Conservation (phyloP, 345 rosid species). For the Citrus reticulata region DNA sequence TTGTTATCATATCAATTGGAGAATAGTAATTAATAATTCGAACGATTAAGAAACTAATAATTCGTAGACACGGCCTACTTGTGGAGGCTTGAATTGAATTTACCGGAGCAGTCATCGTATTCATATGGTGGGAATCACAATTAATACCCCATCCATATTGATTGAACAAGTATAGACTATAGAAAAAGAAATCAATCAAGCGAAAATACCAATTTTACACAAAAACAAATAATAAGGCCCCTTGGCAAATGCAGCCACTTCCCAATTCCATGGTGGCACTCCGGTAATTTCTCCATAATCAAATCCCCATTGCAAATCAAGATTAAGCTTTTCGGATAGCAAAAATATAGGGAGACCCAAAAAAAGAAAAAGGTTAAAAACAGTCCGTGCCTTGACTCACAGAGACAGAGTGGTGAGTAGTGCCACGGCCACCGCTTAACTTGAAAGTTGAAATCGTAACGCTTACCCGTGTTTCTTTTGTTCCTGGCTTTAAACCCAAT, state of each 20-base stretch:
- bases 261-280: neutral
- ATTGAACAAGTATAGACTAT: neutral
- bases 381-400: constrained; percentile 8
- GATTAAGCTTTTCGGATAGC: too few species aligned
- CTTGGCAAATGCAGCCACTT: too few species aligned
- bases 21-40: too few species aligned
- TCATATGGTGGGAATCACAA: neutral
- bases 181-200: neutral
- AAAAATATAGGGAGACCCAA: too few species aligned
- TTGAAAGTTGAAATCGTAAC: constrained; percentile 7
- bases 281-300: neutral
- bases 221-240: neutral
- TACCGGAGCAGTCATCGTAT: neutral
- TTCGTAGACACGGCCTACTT: neutral
- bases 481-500: constrained; percentile 27
- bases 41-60: too few species aligned
- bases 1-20: too few species aligned
- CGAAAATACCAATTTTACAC: neutral
- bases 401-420: neutral
- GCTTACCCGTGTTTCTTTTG: constrained; percentile 4
- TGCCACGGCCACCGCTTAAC: neutral
- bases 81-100: neutral
- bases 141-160: neutral
- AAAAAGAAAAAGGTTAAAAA: neutral
- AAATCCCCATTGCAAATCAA: neutral